Evolutionary conservation across 2,329 filamentous ascomycete genomes (phyloP), one percentile per base, ranked within the genome.

Genomic region (Fusarium sp.): DNA sequence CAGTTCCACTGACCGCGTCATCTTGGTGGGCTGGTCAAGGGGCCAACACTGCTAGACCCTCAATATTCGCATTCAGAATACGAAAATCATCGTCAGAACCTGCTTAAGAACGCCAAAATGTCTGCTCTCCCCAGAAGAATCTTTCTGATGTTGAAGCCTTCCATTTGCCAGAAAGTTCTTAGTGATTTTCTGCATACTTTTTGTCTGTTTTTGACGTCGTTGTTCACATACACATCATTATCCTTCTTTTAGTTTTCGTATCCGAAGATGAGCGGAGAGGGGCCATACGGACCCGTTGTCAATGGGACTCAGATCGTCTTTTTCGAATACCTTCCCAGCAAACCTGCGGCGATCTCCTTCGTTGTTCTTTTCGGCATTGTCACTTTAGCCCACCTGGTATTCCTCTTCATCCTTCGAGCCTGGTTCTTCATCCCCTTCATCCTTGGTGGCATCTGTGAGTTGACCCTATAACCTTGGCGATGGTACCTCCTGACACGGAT

Each of bases 11-110:
- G 54, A 36, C 64, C 65, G 64, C 57, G 65, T 69, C 56, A 63
- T n/a, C 14, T 45, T 26, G 36, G 56, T 69, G 64, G 66, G 38
- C 38, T 54, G 51, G 12, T 17, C 24, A 56, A 20, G n/a, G 41
- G 31, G 6, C 6, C 28, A 41, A 35, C 15, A 18, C 7, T 5
- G 1, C 15, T 56, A 56, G 49, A 28, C 22, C 36, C 5, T 12
- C n/a, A 69, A 51, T 69, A 69, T 69, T 69, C 66, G 57, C 49
- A 69, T 69, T 69, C 33, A 42, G 28, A 68, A 63, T 69, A 49
- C 66, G 66, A 69, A 69, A 51, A 55, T 9, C 11, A 56, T 36
- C 33, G 38, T 22, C 15, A 36, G 7, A n/a, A n/a, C 14, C 15
- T 38, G 2, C 24, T 8, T 42, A 22, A 33, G 28, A 45, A 52